Evolutionary conservation across 306 rosid species (phyloP), one percentile per base, ranked within the genome.

Genomic region (Datisca glomerata): DNA sequence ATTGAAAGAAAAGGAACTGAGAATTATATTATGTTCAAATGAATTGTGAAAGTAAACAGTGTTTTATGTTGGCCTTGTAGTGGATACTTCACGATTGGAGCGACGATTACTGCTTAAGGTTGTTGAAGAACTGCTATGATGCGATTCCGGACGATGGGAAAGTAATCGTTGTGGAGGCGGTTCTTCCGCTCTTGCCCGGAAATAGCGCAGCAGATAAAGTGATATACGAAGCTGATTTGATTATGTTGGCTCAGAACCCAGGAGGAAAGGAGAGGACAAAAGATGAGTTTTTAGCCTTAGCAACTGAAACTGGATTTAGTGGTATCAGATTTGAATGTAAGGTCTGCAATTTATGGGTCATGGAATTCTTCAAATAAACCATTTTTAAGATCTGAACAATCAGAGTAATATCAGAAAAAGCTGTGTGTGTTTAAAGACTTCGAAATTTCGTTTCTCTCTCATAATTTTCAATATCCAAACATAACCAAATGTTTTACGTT

Each of bases 261-360:
- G 74, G 85, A 8, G 94, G 89, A 36, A 81, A 54, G 42, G 87
- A 71, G 56, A 33, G 80, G 13, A 65, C 8, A 44, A 43, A 55
- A 17, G 51, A 65, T 10, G 74, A 74, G 33, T 81, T 68, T 45
- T 18, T 47, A 42, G 48, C 65, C 21, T 41, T 68, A 31, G 80
- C 71, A 33, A 71, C 36, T n/a, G 63, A 21, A 12, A 69, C 83
- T 40, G 75, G 86, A 11, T 77, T 77, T 42, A 41, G 56, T 1
- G 70, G 74, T 35, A 47, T 80, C 35, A 52, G 21, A 51, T 67
- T 55, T 55, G 56, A 45, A 7, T 60, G 74, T n/a, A 53, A 7
- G 47, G 58, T 59, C 1, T 41, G 41, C n/a, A 59, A 54, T 39
- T 45, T 49, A 3, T 70, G 76, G 72, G 31, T 76, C 19, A 73